A percentile compares a stretch with the other conserved stretches of the same genome.
Evolutionary conservation across 2,329 filamentous ascomycete species (phyloP).

Genomic region (Fusarium scirpi): DNA sequence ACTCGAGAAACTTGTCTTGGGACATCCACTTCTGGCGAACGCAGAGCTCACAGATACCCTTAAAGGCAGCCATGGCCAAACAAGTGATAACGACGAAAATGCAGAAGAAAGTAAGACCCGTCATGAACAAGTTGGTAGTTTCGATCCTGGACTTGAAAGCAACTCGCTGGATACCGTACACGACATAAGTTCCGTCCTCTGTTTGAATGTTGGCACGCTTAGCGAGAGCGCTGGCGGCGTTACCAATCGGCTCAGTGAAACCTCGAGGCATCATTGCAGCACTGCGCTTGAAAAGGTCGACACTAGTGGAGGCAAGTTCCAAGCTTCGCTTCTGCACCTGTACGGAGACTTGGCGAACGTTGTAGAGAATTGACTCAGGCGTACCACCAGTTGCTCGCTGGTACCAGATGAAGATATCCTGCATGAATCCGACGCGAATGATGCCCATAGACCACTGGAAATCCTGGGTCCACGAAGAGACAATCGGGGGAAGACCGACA

Average conservation of each 20-base stretch:
- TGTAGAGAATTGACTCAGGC: conserved; percentile 81
- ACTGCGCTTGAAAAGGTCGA: conserved; percentile 66
- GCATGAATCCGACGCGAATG: conserved; percentile 87
- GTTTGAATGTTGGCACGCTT: conserved; percentile 68
- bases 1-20: conserved; percentile 88
- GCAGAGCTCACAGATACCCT: conserved; percentile 81
- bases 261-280: conserved; percentile 63
- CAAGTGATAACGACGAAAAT: conserved; percentile 83
- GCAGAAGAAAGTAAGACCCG: conserved; percentile 88
- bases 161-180: conserved; percentile 89
- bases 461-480: conserved; percentile 94
- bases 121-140: conserved; percentile 92
- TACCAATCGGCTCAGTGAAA: conserved; percentile 52
- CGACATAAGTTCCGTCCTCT: conserved; percentile 67
- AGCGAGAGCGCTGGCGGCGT: conserved; percentile 57
- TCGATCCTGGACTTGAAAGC: conserved; percentile 89
- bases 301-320: conserved; percentile 53
- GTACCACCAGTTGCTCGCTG: conserved; percentile 91
- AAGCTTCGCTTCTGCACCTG: conserved; percentile 77
- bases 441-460: conserved; percentile 99
- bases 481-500: conserved; percentile 86
- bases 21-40: conserved; percentile 83
- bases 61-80: conserved; percentile 80
- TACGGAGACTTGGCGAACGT: conserved; percentile 80
- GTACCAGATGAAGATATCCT: conserved; percentile 93